Percentiles rank a stretch among this genome's conserved stretches.
phyloP scores from a whole-genome alignment of 345 rosid genomes.

The Acer saccharum region DNA sequence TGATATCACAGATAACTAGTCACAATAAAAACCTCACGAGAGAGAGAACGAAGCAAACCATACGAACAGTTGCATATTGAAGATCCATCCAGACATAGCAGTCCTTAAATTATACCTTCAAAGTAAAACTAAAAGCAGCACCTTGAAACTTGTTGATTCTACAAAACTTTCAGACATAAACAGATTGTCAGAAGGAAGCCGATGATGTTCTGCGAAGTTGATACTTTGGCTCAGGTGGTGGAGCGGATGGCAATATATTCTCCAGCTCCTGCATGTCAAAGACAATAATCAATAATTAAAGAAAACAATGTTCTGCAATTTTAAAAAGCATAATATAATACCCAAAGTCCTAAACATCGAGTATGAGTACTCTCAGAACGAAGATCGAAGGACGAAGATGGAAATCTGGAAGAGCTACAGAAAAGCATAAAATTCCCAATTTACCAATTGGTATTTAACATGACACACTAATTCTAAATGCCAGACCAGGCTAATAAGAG shows the following conservation, averaged over 20 bases:
- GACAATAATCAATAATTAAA: not conserved
- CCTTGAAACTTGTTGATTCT: conserved; percentile 19
- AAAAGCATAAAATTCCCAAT: not conserved
- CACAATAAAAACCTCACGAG: conserved; percentile 1
- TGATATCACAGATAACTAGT: conserved; percentile 8
- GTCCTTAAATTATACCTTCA: not conserved
- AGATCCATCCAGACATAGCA: conserved; percentile 7
- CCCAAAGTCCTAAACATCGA: not conserved
- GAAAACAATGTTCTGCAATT: not conserved
- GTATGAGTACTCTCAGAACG: not conserved
- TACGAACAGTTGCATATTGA: not conserved
- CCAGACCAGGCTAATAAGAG: not conserved
- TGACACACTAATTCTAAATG: not conserved
- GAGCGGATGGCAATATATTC: conserved; percentile 54
- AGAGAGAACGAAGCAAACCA: not conserved
- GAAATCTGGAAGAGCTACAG: not conserved
- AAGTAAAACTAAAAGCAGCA: conserved; percentile 16
- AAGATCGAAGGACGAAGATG: not conserved
- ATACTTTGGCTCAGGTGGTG: conserved; percentile 61
- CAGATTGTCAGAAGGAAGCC: conserved; percentile 52
- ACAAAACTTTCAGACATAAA: conserved; percentile 27
- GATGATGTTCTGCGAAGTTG: conserved; percentile 76
- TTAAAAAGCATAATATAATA: not conserved
- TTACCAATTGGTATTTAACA: too few relatives aligned
- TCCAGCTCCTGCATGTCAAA: conserved; percentile 58